Percentiles rank a stretch among this genome's conserved stretches.
These are phyloP conservation scores for Ustilago hordei DNA, from an alignment of 1,284 basidiomycete species.

Conservation along the genomic window DNA sequence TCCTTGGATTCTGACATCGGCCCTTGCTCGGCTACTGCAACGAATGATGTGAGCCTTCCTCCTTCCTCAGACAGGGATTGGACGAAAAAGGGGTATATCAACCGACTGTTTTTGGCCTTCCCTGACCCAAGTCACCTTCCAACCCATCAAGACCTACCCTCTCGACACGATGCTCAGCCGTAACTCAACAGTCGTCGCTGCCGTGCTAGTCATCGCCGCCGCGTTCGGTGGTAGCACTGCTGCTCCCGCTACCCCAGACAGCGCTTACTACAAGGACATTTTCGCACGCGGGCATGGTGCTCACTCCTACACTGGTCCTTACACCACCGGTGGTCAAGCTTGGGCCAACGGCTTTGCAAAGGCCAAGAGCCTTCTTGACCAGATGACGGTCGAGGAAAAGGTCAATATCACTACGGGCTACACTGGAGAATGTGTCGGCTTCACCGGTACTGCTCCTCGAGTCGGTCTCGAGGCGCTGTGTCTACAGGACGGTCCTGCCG, in stretches of 20 bases:
- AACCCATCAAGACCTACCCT: not conserved
- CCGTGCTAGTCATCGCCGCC: constrained; percentile 13
- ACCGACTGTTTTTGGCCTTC: not conserved
- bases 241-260: constrained; percentile 2
- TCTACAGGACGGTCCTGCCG: constrained; percentile 74
- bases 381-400: constrained; percentile 71
- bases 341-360: constrained; percentile 76
- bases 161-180: constrained; percentile 8
- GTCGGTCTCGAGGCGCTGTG: constrained; percentile 78
- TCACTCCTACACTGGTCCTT: constrained; percentile 40
- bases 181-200: constrained; percentile 9
- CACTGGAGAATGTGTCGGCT: constrained; percentile 53
- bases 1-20: not conserved
- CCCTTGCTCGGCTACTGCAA: constrained; percentile 4
- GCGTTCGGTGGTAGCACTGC: constrained; percentile 9
- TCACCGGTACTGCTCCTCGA: constrained; percentile 71
- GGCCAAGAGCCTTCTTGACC: constrained; percentile 69
- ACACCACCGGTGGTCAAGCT: constrained; percentile 40
- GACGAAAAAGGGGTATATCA: not conserved
- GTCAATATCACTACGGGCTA: constrained; percentile 71
- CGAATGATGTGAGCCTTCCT: not conserved
- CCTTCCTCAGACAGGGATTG: not conserved
- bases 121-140: not conserved
- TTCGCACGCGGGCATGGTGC: constrained; percentile 23
- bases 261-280: constrained; percentile 15